These are phyloP conservation scores for Arctostaphylos glauca DNA, from an alignment of 148 eudicot genomes.

Conservation along the genomic window DNA sequence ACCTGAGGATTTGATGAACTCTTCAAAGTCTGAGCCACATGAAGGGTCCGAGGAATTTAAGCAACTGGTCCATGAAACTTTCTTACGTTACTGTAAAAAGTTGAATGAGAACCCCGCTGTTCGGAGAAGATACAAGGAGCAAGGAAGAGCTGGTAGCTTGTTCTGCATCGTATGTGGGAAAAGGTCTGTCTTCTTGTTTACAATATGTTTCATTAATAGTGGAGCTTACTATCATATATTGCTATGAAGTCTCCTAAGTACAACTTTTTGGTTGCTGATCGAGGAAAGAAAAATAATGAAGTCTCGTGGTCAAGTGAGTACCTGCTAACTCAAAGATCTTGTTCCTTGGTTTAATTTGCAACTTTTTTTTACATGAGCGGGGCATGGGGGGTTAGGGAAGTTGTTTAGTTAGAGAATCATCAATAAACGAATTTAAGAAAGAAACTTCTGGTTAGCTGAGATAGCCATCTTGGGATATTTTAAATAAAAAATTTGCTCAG, in stretches of 20 bases:
- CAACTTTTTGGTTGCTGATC: not conserved
- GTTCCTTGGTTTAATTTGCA: not conserved
- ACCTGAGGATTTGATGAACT: constrained; percentile 26
- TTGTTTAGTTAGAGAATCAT: not conserved
- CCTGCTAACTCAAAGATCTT: constrained; percentile 4
- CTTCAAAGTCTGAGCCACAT: constrained; percentile 42
- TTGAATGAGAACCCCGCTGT: constrained; percentile 39
- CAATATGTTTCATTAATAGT: constrained; percentile 19
- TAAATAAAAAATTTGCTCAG: not conserved
- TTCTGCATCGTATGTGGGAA: constrained; percentile 59
- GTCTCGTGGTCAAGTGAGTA: constrained; percentile 18
- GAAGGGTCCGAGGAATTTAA: constrained; percentile 52
- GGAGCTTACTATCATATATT: constrained; percentile 8
- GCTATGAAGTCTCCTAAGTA: not conserved
- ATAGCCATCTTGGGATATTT: not conserved
- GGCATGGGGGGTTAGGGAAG: not conserved
- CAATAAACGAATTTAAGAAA: not conserved
- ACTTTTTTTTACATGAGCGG: not conserved
- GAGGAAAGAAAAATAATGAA: constrained; percentile 5
- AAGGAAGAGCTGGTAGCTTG: constrained; percentile 50
- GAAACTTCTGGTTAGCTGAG: constrained; percentile 4
- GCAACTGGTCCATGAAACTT: constrained; percentile 41
- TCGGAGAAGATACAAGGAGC: constrained; percentile 38
- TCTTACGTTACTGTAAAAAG: constrained; percentile 42
- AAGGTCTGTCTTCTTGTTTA: constrained; percentile 51